Evolutionary conservation across 805 yeast genomes (phyloP).

Genomic region (Wickerhamomyces strasburgensis): DNA sequence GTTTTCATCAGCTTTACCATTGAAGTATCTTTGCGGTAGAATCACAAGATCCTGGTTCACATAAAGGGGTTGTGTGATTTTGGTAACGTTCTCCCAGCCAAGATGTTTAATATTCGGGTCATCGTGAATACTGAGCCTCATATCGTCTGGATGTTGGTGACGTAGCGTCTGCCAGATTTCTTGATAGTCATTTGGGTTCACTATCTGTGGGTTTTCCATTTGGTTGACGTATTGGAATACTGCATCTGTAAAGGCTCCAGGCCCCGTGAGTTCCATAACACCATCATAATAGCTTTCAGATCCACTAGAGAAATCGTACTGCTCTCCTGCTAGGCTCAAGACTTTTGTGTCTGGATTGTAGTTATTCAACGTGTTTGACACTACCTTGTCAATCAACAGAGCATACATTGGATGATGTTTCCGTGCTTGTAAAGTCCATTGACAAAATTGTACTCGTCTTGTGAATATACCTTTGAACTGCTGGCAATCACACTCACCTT

Average conservation of each 20-base stretch:
- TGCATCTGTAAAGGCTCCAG: constrained; percentile 45
- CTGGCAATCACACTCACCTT: constrained; percentile 46
- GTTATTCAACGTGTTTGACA: constrained; percentile 42
- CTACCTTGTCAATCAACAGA: constrained; percentile 48
- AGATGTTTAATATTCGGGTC: constrained; percentile 11
- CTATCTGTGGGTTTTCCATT: constrained; percentile 1
- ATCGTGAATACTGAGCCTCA: constrained; percentile 8
- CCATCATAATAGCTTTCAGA: constrained; percentile 59
- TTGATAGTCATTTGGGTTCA: constrained; percentile 13
- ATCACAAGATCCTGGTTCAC: constrained; percentile 16
- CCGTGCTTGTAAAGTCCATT: constrained; percentile 56
- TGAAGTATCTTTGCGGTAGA: constrained; percentile 16
- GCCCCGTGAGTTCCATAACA: constrained; percentile 49
- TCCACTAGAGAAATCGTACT: constrained; percentile 37
- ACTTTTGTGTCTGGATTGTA: constrained; percentile 27
- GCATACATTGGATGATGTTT: constrained; percentile 58
- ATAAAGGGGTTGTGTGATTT: constrained; percentile 13
- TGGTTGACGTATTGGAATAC: constrained; percentile 16
- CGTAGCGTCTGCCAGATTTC: constrained; percentile 3
- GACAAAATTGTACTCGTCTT: constrained; percentile 56
- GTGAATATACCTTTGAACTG: constrained; percentile 49
- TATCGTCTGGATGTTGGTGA: constrained; percentile 8
- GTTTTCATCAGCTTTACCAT: constrained; percentile 10
- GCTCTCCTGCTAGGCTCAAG: constrained; percentile 20
- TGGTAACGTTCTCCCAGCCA: constrained; percentile 23